Evolutionary conservation across 768 basidiomycete genomes (phyloP).

Genomic region (Antrodiella citrinella): DNA sequence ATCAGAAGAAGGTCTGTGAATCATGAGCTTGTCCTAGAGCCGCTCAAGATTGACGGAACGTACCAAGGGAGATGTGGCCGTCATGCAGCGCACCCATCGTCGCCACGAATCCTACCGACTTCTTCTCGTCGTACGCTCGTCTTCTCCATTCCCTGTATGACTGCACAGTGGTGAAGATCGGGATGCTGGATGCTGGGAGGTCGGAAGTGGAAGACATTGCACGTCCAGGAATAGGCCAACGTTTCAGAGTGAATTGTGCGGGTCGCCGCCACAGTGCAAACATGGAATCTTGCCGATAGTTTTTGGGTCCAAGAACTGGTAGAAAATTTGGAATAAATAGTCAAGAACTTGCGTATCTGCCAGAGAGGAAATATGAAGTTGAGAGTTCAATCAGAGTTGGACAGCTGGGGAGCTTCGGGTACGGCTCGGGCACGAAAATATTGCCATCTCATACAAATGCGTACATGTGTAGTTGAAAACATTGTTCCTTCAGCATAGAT

Average conservation of each 20-base stretch:
- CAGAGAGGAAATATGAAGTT: too few relatives aligned
- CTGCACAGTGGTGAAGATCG: constrained; percentile 49
- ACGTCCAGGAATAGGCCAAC: not conserved
- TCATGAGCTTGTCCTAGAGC: not conserved
- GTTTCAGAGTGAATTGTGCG: not conserved
- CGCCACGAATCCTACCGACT: constrained; percentile 87
- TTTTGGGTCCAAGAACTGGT: too few relatives aligned
- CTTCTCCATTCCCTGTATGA: constrained; percentile 70
- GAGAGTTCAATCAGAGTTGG: too few relatives aligned
- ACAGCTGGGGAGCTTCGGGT: too few relatives aligned
- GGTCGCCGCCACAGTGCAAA: too few relatives aligned
- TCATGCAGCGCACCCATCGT: constrained; percentile 98
- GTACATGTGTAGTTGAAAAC: too few relatives aligned
- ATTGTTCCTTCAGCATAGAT: too few relatives aligned
- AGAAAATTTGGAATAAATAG: too few relatives aligned
- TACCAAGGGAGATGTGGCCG: constrained; percentile 88
- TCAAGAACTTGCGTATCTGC: too few relatives aligned
- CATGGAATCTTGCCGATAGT: too few relatives aligned
- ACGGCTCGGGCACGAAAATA: too few relatives aligned
- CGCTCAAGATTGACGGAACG: constrained; percentile 18
- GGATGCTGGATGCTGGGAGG: constrained; percentile 30
- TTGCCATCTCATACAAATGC: too few relatives aligned
- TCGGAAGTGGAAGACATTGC: constrained; percentile 6
- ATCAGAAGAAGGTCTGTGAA: not conserved
- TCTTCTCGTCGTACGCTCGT: constrained; percentile 43